A percentile compares a stretch with the other conserved stretches of the same genome.
These are phyloP conservation scores for Grammothele lineata DNA, from an alignment of 768 basidiomycete genomes.

Conservation along the genomic window DNA sequence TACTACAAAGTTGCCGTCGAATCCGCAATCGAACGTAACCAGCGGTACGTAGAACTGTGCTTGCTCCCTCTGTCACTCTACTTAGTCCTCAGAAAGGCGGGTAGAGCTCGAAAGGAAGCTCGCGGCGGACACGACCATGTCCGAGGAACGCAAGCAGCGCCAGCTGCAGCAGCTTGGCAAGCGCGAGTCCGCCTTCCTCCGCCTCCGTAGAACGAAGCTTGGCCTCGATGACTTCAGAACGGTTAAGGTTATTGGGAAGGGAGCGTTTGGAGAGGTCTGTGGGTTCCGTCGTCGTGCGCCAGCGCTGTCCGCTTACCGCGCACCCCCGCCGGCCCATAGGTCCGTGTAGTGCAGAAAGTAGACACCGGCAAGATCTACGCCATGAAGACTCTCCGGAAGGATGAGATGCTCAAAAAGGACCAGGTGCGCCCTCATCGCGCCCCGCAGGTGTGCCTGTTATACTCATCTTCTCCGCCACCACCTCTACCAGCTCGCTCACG, in stretches of 20 bases:
- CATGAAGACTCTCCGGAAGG: slow-evolving; percentile 97
- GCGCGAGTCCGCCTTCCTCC: slow-evolving; percentile 85
- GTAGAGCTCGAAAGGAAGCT: slow-evolving; percentile 83
- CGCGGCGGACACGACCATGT: slow-evolving; percentile 59
- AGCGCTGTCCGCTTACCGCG: not conserved
- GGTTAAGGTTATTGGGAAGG: slow-evolving; percentile 98
- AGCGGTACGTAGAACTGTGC: slow-evolving; percentile 50
- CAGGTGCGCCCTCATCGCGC: slow-evolving; percentile 53
- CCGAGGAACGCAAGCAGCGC: slow-evolving; percentile 83
- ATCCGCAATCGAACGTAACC: slow-evolving; percentile 89
- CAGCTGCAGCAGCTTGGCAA: slow-evolving; percentile 81
- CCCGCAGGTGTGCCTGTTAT: not conserved
- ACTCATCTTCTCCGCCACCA: not conserved
- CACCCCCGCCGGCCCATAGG: slow-evolving; percentile 34
- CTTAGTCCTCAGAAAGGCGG: slow-evolving; percentile 47
- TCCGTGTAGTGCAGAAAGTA: slow-evolving; percentile 91
- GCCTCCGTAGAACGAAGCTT: slow-evolving; percentile 83
- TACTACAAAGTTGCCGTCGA: slow-evolving; percentile 97
- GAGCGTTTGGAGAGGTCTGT: slow-evolving; percentile 94
- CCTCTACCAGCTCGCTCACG: slow-evolving; percentile 83
- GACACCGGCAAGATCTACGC: slow-evolving; percentile 99
- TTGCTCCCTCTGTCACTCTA: not conserved
- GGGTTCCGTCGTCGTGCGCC: not conserved
- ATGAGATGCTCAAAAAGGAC: slow-evolving; percentile 99
- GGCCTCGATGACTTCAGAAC: slow-evolving; percentile 92